A percentile compares a stretch with the other conserved stretches of the same genome.
Evolutionary conservation across 2,329 filamentous ascomycete species (phyloP).

Genomic region (Magnaporthiopsis incrustans): DNA sequence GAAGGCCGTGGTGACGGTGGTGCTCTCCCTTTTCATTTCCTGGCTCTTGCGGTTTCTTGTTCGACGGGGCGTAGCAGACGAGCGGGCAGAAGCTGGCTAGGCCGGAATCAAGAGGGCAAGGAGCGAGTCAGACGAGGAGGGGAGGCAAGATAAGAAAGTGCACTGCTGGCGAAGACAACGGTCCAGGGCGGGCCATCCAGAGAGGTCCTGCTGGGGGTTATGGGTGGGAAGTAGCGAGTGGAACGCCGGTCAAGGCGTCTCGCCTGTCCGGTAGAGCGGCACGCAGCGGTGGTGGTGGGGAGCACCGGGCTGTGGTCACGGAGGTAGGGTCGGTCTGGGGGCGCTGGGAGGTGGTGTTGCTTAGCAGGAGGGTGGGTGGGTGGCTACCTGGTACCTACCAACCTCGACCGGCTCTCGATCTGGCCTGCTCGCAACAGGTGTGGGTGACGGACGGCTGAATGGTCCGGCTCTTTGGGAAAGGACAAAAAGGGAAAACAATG

Average conservation of each 20-base stretch:
- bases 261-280: background rate
- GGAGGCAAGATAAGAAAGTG: background rate
- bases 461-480: background rate
- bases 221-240: background rate
- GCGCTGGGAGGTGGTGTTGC: background rate
- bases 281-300: background rate
- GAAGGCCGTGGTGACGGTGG: background rate
- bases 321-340: background rate
- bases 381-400: background rate
- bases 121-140: constrained; percentile 2
- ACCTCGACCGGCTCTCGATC: background rate
- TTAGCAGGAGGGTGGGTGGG: background rate
- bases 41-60: background rate
- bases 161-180: background rate
- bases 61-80: background rate
- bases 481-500: background rate
- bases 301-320: background rate
- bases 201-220: background rate
- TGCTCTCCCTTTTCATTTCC: background rate
- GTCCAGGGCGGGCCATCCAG: background rate
- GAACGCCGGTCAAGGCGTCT: background rate
- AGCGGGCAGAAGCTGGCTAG: constrained; percentile 1
- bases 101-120: background rate
- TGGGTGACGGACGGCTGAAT: background rate
- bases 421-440: background rate